These are phyloP conservation scores for Roridomyces roridus DNA, from an alignment of 768 basidiomycete species.

Conservation along the genomic window DNA sequence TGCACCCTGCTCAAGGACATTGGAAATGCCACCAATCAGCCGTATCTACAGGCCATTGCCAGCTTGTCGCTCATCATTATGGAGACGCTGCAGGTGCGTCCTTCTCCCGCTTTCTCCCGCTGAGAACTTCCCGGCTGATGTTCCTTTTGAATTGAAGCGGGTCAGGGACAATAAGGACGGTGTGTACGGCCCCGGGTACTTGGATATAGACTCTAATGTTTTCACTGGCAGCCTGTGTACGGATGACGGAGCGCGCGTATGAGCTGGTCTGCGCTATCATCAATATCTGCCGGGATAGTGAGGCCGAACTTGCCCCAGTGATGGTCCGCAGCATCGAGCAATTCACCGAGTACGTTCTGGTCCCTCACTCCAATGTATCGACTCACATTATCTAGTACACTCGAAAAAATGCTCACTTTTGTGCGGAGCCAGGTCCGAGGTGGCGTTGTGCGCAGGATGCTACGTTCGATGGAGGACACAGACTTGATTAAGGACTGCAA, in stretches of 20 bases:
- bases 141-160: slow-evolving; percentile 6
- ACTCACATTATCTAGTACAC: slow-evolving; percentile 7
- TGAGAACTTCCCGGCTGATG: not conserved
- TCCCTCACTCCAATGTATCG: not conserved
- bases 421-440: slow-evolving; percentile 16
- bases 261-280: slow-evolving; percentile 23
- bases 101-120: not conserved
- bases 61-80: slow-evolving; percentile 18
- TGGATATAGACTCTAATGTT: not conserved
- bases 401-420: slow-evolving; percentile 15
- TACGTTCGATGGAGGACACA: slow-evolving; percentile 20
- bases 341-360: slow-evolving; percentile 16
- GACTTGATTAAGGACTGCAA: slow-evolving; percentile 17
- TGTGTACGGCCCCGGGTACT: not conserved
- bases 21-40: slow-evolving; percentile 21
- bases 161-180: slow-evolving; percentile 21
- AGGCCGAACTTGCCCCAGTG: slow-evolving; percentile 14
- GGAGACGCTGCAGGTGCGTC: slow-evolving; percentile 19
- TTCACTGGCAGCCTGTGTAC: not conserved
- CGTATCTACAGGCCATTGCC: slow-evolving; percentile 21
- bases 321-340: slow-evolving; percentile 20
- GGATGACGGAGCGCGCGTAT: slow-evolving; percentile 18
- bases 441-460: slow-evolving; percentile 4
- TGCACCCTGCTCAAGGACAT: slow-evolving; percentile 19
- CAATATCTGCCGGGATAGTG: slow-evolving; percentile 18